A percentile compares a stretch with the other conserved stretches of the same genome.
These are phyloP conservation scores for Smallanthus sonchifolius DNA, from an alignment of 129 eudicot species.

Conservation along the genomic window DNA sequence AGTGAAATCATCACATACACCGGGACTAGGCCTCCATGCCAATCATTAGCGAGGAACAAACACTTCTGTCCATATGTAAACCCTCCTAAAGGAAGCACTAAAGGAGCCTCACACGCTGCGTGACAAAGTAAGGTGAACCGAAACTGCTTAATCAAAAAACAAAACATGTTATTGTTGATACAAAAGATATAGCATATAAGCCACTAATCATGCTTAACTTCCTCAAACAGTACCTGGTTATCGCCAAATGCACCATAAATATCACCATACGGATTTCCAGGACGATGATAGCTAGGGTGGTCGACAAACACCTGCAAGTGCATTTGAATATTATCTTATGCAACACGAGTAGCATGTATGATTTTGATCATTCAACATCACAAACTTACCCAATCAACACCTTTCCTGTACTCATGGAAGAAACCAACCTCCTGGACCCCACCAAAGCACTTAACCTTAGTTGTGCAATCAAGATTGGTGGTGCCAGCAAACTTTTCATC, in stretches of 20 bases:
- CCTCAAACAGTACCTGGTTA: conserved; percentile 61
- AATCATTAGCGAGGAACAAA: conserved; percentile 82
- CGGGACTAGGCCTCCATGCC: conserved; percentile 96
- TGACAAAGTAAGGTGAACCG: conserved; percentile 92
- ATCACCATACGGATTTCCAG: conserved; percentile 95
- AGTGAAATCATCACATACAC: conserved; percentile 54
- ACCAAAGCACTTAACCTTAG: conserved; percentile 63
- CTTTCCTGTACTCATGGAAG: conserved; percentile 77
- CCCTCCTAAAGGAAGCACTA: conserved; percentile 87
- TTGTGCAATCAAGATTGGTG: conserved; percentile 36
- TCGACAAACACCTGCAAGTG: conserved; percentile 77
- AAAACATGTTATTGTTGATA: not conserved
- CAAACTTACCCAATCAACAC: conserved; percentile 83
- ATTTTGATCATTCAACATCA: no score
- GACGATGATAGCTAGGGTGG: conserved; percentile 81
- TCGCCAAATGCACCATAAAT: conserved; percentile 83
- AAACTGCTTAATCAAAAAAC: conserved; percentile 50
- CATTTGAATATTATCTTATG: not conserved
- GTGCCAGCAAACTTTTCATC: conserved; percentile 57
- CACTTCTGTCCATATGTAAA: conserved; percentile 83
- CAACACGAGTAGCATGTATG: no score
- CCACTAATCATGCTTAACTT: not conserved
- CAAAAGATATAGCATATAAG: no score
- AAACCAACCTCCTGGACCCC: conserved; percentile 74
- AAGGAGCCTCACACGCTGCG: conserved; percentile 96